Evolutionary conservation across 176 grass and related monocot genomes (phyloP), one percentile per base, ranked within the genome.

Genomic region (Elaeis guineensis): DNA sequence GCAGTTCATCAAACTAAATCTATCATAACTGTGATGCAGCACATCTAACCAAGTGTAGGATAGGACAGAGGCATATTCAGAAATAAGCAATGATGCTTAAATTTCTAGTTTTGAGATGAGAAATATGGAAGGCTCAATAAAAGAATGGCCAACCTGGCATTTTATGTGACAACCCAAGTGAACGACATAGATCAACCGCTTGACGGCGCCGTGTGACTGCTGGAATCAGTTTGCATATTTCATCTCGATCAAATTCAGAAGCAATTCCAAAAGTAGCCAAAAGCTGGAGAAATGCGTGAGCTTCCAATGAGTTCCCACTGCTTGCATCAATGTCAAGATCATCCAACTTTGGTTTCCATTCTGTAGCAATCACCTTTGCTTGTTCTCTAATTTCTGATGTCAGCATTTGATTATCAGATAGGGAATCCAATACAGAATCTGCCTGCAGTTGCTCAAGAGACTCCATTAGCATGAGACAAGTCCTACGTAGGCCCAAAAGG

Each of bases 381-480:
- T 71, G 75, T 59, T 83, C 80, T 75, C 76, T 73, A 44, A 81
- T 72, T 26, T 82, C 51, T 61, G 50, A 57, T 72, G 90, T 72
- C 56, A 86, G 50, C 59, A 71, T 73, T 54, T 65, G 57, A 51
- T 63, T 67, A 68, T 67, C 53, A n/a, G 63, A 75, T 0, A 70
- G 17, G 21, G 67, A 74, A 77, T 52, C 22, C 15, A 50, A 25
- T 39, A 54, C 24, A 18, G 19, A 22, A 67, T 73, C 69, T 72
- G 55, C 58, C 55, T 65, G 54, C 53, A 89, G 21, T 52, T 82
- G 81, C 29, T 75, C 82, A 64, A 95, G 86, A 14, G 90, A 95
- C 73, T 95, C 90, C 90, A 95, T 86, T 74, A 95, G 60, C 90
- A 95, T 95, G 5, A 95, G 74, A 70, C 90, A 95, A 4, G 90